Evolutionary conservation across 164 flowering plant genomes (phyloP).

Genomic region (Aristolochia californica): DNA sequence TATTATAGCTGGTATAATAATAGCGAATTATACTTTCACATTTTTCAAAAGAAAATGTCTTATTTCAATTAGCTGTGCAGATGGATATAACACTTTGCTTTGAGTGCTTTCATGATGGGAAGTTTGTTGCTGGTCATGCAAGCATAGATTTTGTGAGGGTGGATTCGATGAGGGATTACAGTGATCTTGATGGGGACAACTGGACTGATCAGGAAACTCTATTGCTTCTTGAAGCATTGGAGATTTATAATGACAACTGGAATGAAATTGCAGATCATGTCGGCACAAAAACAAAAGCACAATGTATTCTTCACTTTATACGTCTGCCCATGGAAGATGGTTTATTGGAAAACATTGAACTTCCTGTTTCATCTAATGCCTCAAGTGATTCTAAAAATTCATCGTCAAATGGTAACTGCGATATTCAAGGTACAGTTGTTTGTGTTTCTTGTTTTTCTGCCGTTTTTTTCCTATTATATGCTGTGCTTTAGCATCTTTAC

Average conservation of each 20-base stretch:
- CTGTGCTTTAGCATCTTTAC: not conserved
- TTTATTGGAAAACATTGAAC: constrained; percentile 60
- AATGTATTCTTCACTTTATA: constrained; percentile 87
- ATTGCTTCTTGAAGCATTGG: constrained; percentile 79
- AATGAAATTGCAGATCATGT: constrained; percentile 94
- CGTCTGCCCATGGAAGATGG: constrained; percentile 83
- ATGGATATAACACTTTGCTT: constrained; percentile 63
- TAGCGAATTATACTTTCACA: not conserved
- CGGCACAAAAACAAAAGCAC: constrained; percentile 94
- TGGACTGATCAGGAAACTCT: constrained; percentile 97
- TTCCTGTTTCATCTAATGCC: constrained; percentile 33
- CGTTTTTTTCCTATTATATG: too few species aligned
- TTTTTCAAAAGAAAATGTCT: not conserved
- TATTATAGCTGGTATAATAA: not conserved
- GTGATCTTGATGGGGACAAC: constrained; percentile 68
- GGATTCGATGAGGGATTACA: constrained; percentile 55
- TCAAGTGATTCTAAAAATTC: constrained; percentile 22
- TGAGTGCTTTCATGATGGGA: constrained; percentile 84
- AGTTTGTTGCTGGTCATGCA: constrained; percentile 75
- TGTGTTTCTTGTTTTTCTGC: not conserved
- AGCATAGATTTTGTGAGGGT: constrained; percentile 75
- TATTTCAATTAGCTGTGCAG: constrained; percentile 26
- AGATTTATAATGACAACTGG: constrained; percentile 80
- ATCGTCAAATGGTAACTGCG: constrained; percentile 42
- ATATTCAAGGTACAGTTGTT: constrained; percentile 27